These are phyloP conservation scores for Nitzschia sp. DNA, from an alignment of 108 stramenopile species.

Conservation along the genomic window DNA sequence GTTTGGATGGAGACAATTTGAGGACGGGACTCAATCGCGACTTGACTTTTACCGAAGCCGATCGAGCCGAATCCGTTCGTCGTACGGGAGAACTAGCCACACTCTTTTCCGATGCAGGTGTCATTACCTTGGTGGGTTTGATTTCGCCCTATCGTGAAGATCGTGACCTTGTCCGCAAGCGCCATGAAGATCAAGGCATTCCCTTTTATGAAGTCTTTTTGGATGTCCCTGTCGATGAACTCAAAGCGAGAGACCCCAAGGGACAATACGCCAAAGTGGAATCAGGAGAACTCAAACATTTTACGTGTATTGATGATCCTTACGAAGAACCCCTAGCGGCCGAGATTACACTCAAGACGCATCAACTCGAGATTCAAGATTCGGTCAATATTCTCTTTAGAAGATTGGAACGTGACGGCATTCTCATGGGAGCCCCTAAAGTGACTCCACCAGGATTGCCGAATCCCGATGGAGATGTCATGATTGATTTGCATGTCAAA, in stretches of 20 bases:
- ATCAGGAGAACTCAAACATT: slow-evolving; percentile 94
- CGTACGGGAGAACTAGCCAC: slow-evolving; percentile 96
- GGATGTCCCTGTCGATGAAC: slow-evolving; percentile 95
- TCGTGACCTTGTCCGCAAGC: slow-evolving; percentile 90
- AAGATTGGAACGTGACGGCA: slow-evolving; percentile 86
- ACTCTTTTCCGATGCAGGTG: slow-evolving; percentile 94
- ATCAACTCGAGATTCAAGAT: slow-evolving; percentile 92
- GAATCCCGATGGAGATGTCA: slow-evolving; percentile 96
- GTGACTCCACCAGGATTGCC: slow-evolving; percentile 87
- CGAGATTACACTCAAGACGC: slow-evolving; percentile 91
- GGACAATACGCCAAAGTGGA: slow-evolving; percentile 87
- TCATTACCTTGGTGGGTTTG: slow-evolving; percentile 95
- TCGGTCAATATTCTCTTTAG: slow-evolving; percentile 89
- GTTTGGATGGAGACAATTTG: slow-evolving; percentile 97
- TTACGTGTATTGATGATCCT: slow-evolving; percentile 98
- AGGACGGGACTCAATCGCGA: slow-evolving; percentile 96
- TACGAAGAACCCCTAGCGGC: slow-evolving; percentile 93
- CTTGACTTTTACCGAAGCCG: slow-evolving; percentile 90
- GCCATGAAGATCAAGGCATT: slow-evolving; percentile 96
- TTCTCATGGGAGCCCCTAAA: slow-evolving; percentile 93
- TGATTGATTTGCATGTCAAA: slow-evolving; percentile 92
- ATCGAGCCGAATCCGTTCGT: slow-evolving; percentile 95
- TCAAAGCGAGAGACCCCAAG: slow-evolving; percentile 89
- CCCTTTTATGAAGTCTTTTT: slow-evolving; percentile 98
- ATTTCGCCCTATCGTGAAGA: slow-evolving; percentile 94